phyloP scores from a whole-genome alignment of 331 rosid species.

The Pyrus hybrid region DNA sequence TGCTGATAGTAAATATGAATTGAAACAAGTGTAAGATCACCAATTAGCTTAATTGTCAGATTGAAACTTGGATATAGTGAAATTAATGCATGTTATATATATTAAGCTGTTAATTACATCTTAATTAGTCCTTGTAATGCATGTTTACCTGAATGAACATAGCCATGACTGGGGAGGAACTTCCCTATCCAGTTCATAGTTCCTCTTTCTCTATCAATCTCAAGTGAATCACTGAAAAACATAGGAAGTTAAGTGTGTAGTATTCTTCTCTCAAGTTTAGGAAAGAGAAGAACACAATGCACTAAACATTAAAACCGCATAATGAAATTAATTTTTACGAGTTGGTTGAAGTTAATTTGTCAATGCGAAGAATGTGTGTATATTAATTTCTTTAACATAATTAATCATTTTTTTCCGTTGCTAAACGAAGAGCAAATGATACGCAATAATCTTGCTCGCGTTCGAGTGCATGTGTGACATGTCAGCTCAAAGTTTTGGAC shows the following conservation, averaged over 20 bases:
- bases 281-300: no score
- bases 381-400: no score
- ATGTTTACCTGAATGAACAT: neutral
- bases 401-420: no score
- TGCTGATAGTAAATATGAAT: neutral
- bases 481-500: neutral
- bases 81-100: neutral
- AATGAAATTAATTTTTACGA: no score
- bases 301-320: no score
- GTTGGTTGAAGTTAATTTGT: neutral
- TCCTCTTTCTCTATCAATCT: no score
- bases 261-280: no score
- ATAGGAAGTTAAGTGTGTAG: no score
- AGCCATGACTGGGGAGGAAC: no score
- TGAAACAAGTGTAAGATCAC: slow-evolving; percentile 6
- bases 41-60: neutral
- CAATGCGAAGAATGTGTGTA: neutral
- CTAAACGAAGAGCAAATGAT: neutral
- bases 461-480: neutral
- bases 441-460: neutral
- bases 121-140: neutral
- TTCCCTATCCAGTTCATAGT: no score
- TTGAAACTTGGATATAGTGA: neutral
- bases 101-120: neutral
- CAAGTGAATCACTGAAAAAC: no score